Base-by-base conservation (phyloP, 495 filamentous ascomycete genomes). In the Hypoxylon lenormandii region DNA sequence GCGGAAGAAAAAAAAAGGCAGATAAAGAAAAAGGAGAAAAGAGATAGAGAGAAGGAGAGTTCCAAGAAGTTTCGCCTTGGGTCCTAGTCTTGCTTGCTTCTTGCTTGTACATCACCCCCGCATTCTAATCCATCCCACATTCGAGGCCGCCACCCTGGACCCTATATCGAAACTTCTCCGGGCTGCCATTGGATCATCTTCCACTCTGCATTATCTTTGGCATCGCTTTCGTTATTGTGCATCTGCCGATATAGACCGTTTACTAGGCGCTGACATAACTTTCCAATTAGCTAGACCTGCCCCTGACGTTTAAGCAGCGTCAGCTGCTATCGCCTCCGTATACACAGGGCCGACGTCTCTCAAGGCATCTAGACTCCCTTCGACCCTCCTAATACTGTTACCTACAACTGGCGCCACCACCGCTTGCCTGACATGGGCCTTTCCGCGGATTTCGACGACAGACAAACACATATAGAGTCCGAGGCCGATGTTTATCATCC, bases 371-470 rank as follows among this genome's bases (percentile, higher is more conserved):
- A 53, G 40, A 46, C 54, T 64, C 33, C 30, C 59, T 60, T 48
- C 54, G 54, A 63, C 43, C 54, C 55, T 67, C 49, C 21, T 45
- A 49, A 45, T 55, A 62, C 45, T 28, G 48, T 28, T 64, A 57
- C 55, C 56, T 40, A n/a, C 58, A 64, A 55, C 60, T 69, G 66
- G 72, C 67, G 71, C 66, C 70, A 60, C 64, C 16, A 28, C 77
- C 71, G 61, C 72, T 82, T 79, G 84, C 84, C 84, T 86, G 84
- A 81, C 82, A 87, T 87, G 85, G 85, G 82, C 78, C 77, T 79
- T 77, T 74, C 72, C 64, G 80, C 80, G 72, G 84, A 85, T 60
- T 87, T 86, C 78, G 81, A 86, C 80, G 85, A 87, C 70, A 83
- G 82, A 83, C 76, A 84, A 72, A 79, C 72, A 69, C 79, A 84